phyloP scores from a whole-genome alignment of 2,329 filamentous ascomycete species.

The Calonectria multiphialidica region DNA sequence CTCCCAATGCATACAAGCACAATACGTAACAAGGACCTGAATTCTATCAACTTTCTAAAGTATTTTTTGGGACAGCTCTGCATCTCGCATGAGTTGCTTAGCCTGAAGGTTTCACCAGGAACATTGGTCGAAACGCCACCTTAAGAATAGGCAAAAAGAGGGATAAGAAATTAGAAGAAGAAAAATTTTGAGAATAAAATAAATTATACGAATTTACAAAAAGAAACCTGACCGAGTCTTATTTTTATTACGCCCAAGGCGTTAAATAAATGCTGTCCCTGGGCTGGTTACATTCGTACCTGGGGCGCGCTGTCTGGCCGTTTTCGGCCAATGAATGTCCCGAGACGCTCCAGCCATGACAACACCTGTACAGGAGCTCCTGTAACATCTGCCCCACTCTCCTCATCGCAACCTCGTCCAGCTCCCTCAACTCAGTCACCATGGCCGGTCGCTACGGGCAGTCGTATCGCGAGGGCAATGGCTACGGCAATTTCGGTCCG shows the following conservation, averaged over 20 bases:
- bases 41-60: no score
- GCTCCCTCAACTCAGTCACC: constrained; percentile 39
- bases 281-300: not conserved
- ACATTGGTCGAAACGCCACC: no score
- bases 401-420: constrained; percentile 5
- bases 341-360: not conserved
- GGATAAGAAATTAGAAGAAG: no score
- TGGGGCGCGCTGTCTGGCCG: not conserved
- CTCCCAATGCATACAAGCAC: no score
- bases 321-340: constrained; percentile 9
- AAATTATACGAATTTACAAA: not conserved
- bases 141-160: no score
- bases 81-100: no score
- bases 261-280: not conserved
- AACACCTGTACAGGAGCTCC: constrained; percentile 7
- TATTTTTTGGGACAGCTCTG: no score
- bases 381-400: constrained; percentile 4
- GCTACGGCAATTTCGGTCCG: constrained; percentile 59
- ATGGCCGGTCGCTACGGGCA: constrained; percentile 67
- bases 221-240: not conserved
- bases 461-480: constrained; percentile 54
- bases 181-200: no score
- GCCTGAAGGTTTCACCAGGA: no score
- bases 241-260: not conserved
- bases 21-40: no score